phyloP scores from a whole-genome alignment of 2,329 filamentous ascomycete genomes.

The Ascochyta clinopodiicola region DNA sequence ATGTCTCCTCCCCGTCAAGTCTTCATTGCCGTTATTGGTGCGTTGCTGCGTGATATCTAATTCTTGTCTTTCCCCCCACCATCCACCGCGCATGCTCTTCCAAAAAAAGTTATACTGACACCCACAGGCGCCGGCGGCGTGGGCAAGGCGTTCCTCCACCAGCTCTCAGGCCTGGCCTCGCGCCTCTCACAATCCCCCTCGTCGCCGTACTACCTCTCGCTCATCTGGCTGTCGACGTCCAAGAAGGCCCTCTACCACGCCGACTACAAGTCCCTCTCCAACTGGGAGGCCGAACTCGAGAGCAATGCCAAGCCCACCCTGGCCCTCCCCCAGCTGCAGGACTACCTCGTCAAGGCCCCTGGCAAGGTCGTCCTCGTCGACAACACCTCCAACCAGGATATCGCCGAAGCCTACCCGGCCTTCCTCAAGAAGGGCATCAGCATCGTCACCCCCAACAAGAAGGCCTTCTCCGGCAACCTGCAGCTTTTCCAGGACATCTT shows the following conservation, averaged over 20 bases:
- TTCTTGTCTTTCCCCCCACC: no score
- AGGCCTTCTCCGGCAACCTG: conserved; percentile 86
- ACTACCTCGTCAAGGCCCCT: conserved; percentile 79
- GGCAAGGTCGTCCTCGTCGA: conserved; percentile 85
- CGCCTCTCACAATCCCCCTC: conserved; percentile 60
- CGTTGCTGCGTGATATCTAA: neutral
- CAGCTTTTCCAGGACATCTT: conserved; percentile 90
- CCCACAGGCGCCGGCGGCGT: conserved; percentile 86
- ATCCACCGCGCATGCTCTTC: no score
- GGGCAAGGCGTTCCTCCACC: conserved; percentile 86
- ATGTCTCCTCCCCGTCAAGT: conserved; percentile 54
- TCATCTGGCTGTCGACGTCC: conserved; percentile 86
- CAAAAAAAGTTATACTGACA: neutral
- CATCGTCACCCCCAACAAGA: conserved; percentile 98
- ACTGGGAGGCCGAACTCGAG: conserved; percentile 66
- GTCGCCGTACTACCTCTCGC: conserved; percentile 72
- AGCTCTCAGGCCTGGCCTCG: conserved; percentile 72
- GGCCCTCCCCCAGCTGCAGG: conserved; percentile 71
- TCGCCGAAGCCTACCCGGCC: conserved; percentile 82
- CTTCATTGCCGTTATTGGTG: conserved; percentile 57
- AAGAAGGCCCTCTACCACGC: conserved; percentile 79
- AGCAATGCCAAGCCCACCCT: conserved; percentile 70
- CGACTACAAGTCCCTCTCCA: conserved; percentile 72
- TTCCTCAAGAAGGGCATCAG: conserved; percentile 84
- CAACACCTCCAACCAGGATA: conserved; percentile 89